phyloP scores from a whole-genome alignment of 2,329 filamentous ascomycete genomes.

The Parafenestella ontariensis region DNA sequence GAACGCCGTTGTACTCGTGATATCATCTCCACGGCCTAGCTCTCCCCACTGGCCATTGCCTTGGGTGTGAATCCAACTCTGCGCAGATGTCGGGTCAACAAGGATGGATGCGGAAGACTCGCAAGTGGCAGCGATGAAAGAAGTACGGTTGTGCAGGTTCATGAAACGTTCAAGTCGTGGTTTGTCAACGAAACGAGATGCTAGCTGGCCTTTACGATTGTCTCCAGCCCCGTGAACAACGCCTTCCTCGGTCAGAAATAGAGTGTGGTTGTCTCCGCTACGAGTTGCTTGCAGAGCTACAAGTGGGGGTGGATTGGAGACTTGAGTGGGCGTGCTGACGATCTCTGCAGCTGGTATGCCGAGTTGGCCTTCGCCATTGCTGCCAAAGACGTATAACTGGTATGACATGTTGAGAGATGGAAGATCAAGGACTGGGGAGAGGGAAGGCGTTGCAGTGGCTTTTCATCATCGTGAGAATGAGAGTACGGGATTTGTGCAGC shows the following conservation, averaged over 20 bases:
- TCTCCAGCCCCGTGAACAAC: conserved; percentile 72
- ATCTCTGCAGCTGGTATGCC: conserved; percentile 56
- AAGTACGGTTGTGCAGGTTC: background rate
- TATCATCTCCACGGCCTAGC: conserved; percentile 16
- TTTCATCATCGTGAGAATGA: background rate
- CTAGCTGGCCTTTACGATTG: conserved; percentile 57
- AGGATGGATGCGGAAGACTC: conserved; percentile 35
- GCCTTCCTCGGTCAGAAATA: conserved; percentile 70
- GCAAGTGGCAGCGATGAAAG: conserved; percentile 30
- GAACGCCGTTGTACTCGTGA: background rate
- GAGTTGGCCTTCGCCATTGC: conserved; percentile 61
- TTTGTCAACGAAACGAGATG: conserved; percentile 5
- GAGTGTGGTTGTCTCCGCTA: conserved; percentile 86
- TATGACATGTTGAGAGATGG: conserved; percentile 16
- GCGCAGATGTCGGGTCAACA: background rate
- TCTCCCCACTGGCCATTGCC: conserved; percentile 39
- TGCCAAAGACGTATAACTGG: conserved; percentile 57
- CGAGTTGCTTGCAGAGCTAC: conserved; percentile 47
- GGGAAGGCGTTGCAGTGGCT: background rate
- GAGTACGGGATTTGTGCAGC: background rate
- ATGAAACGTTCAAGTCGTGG: conserved; percentile 11
- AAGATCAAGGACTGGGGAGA: background rate
- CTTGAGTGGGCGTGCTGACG: conserved; percentile 23
- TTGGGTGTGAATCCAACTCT: conserved; percentile 11
- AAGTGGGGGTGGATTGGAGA: conserved; percentile 5